Percentiles rank a stretch among this genome's conserved stretches.
Evolutionary conservation across 768 basidiomycete species (phyloP).

Genomic region (Lentinula boryana): DNA sequence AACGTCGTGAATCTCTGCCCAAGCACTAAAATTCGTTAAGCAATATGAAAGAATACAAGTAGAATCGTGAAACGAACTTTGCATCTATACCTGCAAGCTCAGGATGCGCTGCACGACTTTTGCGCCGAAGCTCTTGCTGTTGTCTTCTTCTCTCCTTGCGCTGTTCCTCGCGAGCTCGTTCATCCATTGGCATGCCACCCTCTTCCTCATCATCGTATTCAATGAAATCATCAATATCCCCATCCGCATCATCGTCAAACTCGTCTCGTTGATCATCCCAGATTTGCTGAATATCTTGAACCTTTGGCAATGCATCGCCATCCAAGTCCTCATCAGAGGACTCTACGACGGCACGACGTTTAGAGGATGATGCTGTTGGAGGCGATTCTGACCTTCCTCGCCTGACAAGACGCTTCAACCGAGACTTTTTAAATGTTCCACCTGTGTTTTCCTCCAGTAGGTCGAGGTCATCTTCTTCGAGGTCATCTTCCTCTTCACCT

Average conservation of each 20-base stretch:
- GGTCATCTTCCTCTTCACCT: constrained; percentile 50
- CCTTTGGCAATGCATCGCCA: constrained; percentile 46
- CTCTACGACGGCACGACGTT: constrained; percentile 52
- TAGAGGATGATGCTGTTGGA: constrained; percentile 55
- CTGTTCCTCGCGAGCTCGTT: constrained; percentile 70
- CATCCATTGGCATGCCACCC: constrained; percentile 62
- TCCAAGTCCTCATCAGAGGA: constrained; percentile 79
- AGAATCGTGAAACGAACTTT: constrained; percentile 45
- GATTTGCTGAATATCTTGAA: constrained; percentile 62
- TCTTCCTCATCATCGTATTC: constrained; percentile 81
- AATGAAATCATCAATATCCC: constrained; percentile 71
- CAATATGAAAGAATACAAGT: not conserved
- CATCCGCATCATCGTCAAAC: constrained; percentile 68
- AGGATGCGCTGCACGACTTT: constrained; percentile 55
- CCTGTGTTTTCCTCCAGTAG: constrained; percentile 88
- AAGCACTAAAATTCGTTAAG: constrained; percentile 50
- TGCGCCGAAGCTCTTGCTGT: constrained; percentile 64
- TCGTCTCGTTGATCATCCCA: constrained; percentile 78
- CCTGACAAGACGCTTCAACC: constrained; percentile 57
- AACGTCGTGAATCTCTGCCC: constrained; percentile 93
- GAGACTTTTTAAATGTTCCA: constrained; percentile 59
- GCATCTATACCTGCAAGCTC: constrained; percentile 79
- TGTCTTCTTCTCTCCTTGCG: constrained; percentile 59
- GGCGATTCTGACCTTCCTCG: constrained; percentile 74
- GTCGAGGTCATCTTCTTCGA: constrained; percentile 95